phyloP scores from a whole-genome alignment of 768 basidiomycete species.

The Kwoniella dendrophila region DNA sequence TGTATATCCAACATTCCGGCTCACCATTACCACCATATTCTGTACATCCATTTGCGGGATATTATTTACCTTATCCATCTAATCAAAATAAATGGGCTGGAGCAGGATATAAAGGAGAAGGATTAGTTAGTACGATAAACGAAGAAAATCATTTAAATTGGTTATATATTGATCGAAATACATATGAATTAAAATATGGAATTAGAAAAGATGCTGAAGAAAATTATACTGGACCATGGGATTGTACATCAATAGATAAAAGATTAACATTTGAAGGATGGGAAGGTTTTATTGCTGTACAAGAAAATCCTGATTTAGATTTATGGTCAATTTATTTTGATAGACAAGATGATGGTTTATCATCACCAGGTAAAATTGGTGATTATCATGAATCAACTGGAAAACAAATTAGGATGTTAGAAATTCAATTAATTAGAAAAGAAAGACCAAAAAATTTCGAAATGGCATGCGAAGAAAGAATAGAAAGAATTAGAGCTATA shows the following conservation, averaged over 20 bases:
- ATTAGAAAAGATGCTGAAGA: neutral
- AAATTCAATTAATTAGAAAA: slow-evolving; percentile 12
- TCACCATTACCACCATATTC: slow-evolving; percentile 13
- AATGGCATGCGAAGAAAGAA: slow-evolving; percentile 13
- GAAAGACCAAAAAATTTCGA: slow-evolving; percentile 12
- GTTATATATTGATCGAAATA: slow-evolving; percentile 18
- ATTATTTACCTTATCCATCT: slow-evolving; percentile 19
- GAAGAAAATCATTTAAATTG: slow-evolving; percentile 18
- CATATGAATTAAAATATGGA: slow-evolving; percentile 21
- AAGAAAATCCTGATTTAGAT: slow-evolving; percentile 17
- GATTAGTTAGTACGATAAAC: slow-evolving; percentile 22
- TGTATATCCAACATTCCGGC: slow-evolving; percentile 15
- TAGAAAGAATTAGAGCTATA: slow-evolving; percentile 13
- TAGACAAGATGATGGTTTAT: slow-evolving; percentile 18
- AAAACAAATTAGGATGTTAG: slow-evolving; percentile 17
- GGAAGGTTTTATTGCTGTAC: slow-evolving; percentile 23
- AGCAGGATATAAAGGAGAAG: slow-evolving; percentile 24
- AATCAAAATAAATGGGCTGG: slow-evolving; percentile 19
- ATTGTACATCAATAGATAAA: slow-evolving; percentile 17
- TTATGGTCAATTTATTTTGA: slow-evolving; percentile 24
- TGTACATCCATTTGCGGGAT: slow-evolving; percentile 17
- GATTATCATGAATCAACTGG: slow-evolving; percentile 14
- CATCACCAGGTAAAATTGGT: slow-evolving; percentile 10
- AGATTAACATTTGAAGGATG: slow-evolving; percentile 21
- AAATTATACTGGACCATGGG: slow-evolving; percentile 20